Percentiles rank a stretch among this genome's conserved stretches.
These are phyloP conservation scores for Hanseniaspora hatyaiensis DNA, from an alignment of 805 yeast species.

Conservation along the genomic window DNA sequence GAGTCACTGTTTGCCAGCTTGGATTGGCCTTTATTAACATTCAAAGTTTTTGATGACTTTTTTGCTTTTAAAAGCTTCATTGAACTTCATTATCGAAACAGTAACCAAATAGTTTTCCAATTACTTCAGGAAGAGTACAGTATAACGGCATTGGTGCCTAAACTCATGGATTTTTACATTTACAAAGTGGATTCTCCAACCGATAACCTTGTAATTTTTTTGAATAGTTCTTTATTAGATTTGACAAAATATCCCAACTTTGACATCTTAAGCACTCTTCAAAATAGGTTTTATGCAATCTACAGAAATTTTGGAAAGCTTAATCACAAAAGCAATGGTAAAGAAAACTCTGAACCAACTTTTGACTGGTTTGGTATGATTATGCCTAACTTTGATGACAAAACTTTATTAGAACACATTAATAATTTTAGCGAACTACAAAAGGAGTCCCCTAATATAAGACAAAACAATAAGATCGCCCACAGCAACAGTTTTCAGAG, in stretches of 20 bases:
- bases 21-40: background rate
- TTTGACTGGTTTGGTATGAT: background rate
- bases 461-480: slow-evolving; percentile 25
- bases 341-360: background rate
- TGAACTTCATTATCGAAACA: slow-evolving; percentile 1
- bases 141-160: slow-evolving; percentile 36
- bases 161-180: slow-evolving; percentile 48
- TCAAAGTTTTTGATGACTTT: background rate
- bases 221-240: slow-evolving; percentile 42
- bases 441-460: slow-evolving; percentile 22
- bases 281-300: slow-evolving; percentile 22
- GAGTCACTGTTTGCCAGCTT: slow-evolving; percentile 40
- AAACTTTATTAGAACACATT: slow-evolving; percentile 12
- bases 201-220: slow-evolving; percentile 41
- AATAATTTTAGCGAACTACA: slow-evolving; percentile 5
- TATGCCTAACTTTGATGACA: slow-evolving; percentile 3
- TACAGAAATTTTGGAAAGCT: background rate
- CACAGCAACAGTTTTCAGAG: slow-evolving; percentile 18
- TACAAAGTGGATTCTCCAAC: slow-evolving; percentile 32
- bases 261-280: slow-evolving; percentile 28
- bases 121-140: slow-evolving; percentile 52
- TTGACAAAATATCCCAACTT: slow-evolving; percentile 33
- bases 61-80: background rate
- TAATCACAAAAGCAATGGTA: no score
- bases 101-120: slow-evolving; percentile 28